Evolutionary conservation across 805 yeast species (phyloP), one percentile per base, ranked within the genome.

Genomic region (Candida schatavii): DNA sequence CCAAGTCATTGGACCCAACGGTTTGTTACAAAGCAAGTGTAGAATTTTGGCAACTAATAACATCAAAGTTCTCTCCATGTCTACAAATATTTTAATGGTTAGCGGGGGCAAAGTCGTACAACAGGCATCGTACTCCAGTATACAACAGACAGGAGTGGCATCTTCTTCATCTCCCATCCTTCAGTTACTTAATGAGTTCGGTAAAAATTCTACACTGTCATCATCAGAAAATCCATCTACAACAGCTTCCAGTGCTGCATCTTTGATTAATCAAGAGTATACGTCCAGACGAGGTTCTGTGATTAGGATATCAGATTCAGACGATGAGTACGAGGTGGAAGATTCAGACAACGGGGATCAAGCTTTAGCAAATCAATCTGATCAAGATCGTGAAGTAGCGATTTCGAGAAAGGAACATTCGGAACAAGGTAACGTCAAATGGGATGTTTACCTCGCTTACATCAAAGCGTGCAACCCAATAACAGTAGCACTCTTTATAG

Each of bases 1-100:
- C 50, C 81, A 85, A 55, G 96, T 90, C 15, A 70, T 90, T 43
- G 95, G 97, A 19, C 80, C 88, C 13, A 66, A 77, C 27, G 97
- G 97, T 46, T 69, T 90, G 49, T 69, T 90, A 52, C 77, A 78
- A 32, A 56, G 85, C 19, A 88, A 88, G 64, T 78, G 93, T 48
- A 82, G 80, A 52, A 69, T 90, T 26, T 72, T 90, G 57, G 90
- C 96, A 10, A 90, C 98, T 5, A 90, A 90, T 66, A 84, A 87
- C 43, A 83, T 91, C 47, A 78, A 85, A 39, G 96, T 88, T 13
- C 73, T 90, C 53, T 75, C 84, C 41, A 79, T 81, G 49, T 93
- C 97, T 2, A 75, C 81, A 54, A 68, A 75, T 35, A 76, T 91
- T 43, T 72, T 83, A 22, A 70, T 90, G 75, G 66, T 91, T 28